Evolutionary conservation across 2,329 filamentous ascomycete genomes (phyloP).

Genomic region (Xylaria arbuscula): DNA sequence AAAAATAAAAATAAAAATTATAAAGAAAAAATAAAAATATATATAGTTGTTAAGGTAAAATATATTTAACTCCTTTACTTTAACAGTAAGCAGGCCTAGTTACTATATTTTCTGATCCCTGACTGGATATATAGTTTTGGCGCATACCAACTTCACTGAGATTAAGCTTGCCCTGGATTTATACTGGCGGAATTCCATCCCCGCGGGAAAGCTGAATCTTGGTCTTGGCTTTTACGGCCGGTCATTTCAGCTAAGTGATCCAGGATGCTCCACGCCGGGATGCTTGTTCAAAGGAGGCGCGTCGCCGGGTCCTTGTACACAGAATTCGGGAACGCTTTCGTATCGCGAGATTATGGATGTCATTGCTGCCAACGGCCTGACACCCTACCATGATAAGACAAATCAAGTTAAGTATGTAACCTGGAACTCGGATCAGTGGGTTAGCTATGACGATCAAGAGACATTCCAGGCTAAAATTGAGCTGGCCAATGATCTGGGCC

Average conservation of each 20-base stretch:
- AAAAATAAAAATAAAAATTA: too few species aligned
- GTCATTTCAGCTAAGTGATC: conserved; percentile 38
- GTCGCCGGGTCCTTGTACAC: conserved; percentile 41
- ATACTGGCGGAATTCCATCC: conserved; percentile 58
- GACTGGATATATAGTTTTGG: conserved; percentile 39
- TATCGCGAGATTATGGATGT: conserved; percentile 46
- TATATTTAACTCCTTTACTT: too few species aligned
- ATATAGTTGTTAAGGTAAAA: too few species aligned
- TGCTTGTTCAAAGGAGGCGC: conserved; percentile 41
- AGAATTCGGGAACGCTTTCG: conserved; percentile 43
- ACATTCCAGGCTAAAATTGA: conserved; percentile 52
- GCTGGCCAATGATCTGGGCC: conserved; percentile 49
- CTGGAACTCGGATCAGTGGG: conserved; percentile 55
- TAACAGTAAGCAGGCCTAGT: too few species aligned
- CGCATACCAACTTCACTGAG: conserved; percentile 61
- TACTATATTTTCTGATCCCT: too few species aligned
- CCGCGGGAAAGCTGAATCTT: conserved; percentile 54
- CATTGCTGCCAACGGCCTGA: conserved; percentile 41
- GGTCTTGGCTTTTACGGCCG: conserved; percentile 54
- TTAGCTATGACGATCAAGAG: conserved; percentile 54
- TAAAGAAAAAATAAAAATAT: too few species aligned
- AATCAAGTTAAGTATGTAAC: conserved; percentile 51
- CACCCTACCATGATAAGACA: conserved; percentile 45
- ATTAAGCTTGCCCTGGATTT: conserved; percentile 56
- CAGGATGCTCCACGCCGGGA: conserved; percentile 40